phyloP scores from a whole-genome alignment of 257 asterid species.

The Jacaranda mimosifolia region DNA sequence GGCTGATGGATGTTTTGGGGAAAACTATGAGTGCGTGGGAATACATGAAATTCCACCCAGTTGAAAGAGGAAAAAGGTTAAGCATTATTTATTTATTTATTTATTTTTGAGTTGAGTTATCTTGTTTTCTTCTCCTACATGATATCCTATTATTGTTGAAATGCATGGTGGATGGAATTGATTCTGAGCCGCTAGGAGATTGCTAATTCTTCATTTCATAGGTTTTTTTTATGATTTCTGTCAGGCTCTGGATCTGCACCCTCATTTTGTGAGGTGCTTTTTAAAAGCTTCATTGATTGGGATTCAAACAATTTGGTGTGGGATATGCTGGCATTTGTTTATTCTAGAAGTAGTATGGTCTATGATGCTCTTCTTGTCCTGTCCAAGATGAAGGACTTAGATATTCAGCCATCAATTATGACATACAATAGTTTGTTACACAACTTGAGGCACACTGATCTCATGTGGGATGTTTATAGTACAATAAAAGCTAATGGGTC shows the following conservation, averaged over 20 bases:
- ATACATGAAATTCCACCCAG: not conserved
- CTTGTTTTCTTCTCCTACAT: not conserved
- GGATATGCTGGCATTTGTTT: constrained; percentile 79
- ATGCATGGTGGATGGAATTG: constrained; percentile 15
- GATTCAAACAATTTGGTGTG: constrained; percentile 60
- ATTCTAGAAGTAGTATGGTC: constrained; percentile 66
- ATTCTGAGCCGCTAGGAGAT: constrained; percentile 28
- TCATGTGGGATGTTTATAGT: constrained; percentile 57
- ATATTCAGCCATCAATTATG: constrained; percentile 62
- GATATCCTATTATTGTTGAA: constrained; percentile 14
- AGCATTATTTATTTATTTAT: not conserved
- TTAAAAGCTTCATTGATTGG: constrained; percentile 53
- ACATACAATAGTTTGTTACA: constrained; percentile 71
- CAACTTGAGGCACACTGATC: constrained; percentile 63
- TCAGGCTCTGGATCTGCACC: constrained; percentile 85
- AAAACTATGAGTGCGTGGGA: not conserved
- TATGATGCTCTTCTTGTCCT: constrained; percentile 73
- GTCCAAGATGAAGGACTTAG: constrained; percentile 67
- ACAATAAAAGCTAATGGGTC: constrained; percentile 57
- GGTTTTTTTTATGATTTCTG: constrained; percentile 59
- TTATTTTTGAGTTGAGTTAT: not conserved
- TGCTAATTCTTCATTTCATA: constrained; percentile 51
- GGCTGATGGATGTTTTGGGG: not conserved
- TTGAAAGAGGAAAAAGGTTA: not conserved
- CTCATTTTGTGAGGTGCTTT: constrained; percentile 69